phyloP scores from a whole-genome alignment of 2,329 filamentous ascomycete genomes.

The Aspergillus spinulosporus region DNA sequence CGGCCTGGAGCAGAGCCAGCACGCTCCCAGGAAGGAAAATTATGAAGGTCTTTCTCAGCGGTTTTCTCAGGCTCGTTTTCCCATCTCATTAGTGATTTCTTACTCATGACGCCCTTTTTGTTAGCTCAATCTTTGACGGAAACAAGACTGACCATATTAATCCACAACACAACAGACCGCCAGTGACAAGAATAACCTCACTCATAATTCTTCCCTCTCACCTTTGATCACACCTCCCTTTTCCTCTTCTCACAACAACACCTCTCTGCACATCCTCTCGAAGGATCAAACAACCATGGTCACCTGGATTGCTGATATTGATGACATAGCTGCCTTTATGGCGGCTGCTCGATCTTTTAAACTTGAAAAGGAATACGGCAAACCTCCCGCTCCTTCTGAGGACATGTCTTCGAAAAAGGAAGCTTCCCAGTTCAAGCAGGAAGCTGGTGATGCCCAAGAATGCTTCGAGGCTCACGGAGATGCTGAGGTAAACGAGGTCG shows the following conservation, averaged over 20 bases:
- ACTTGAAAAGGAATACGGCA: slow-evolving; percentile 11
- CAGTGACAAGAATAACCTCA: slow-evolving; percentile 3
- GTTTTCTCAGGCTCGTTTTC: slow-evolving; percentile 49
- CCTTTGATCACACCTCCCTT: background rate
- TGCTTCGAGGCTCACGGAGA: background rate
- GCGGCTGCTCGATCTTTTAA: slow-evolving; percentile 26
- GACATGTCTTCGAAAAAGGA: slow-evolving; percentile 10
- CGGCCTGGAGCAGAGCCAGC: slow-evolving; percentile 22
- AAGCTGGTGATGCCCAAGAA: background rate
- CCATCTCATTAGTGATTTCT: background rate
- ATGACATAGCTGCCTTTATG: slow-evolving; percentile 33
- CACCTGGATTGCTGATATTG: slow-evolving; percentile 22
- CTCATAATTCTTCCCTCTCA: slow-evolving; percentile 2
- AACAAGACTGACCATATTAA: slow-evolving; percentile 1
- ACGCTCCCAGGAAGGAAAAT: slow-evolving; percentile 48
- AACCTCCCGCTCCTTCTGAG: slow-evolving; percentile 1
- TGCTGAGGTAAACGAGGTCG: background rate
- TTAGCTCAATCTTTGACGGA: background rate
- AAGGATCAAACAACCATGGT: slow-evolving; percentile 5
- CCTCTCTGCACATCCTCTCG: background rate
- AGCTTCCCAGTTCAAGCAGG: slow-evolving; percentile 3
- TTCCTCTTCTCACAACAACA: background rate
- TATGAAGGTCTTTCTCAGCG: background rate
- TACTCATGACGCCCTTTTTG: background rate
- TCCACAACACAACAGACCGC: slow-evolving; percentile 1